Percentiles rank a stretch among this genome's conserved stretches.
Conservation (phyloP, 1,284 basidiomycete species). For the Rhodotorula sp. region DNA sequence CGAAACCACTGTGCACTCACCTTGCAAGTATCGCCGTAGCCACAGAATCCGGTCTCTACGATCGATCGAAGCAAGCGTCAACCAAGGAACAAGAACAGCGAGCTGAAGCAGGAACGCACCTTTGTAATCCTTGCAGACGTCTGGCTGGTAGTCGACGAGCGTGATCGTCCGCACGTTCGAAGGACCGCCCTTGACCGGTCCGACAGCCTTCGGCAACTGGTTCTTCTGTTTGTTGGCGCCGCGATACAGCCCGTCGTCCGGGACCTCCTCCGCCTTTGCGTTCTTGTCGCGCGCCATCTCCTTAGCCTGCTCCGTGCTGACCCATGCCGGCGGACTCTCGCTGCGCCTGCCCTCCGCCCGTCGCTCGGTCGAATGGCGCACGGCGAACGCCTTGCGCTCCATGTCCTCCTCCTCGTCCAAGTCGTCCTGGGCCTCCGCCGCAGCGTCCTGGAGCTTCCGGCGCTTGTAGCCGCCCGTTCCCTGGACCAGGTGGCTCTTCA, state of each 20-base stretch:
- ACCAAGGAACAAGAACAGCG: slow-evolving; percentile 35
- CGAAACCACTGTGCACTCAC: slow-evolving; percentile 13
- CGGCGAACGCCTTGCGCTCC: slow-evolving; percentile 22
- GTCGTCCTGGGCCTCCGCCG: slow-evolving; percentile 2
- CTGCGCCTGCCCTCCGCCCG: slow-evolving; percentile 24
- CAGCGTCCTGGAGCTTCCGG: slow-evolving; percentile 5
- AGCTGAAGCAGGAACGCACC: slow-evolving; percentile 55
- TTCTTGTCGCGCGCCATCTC: slow-evolving; percentile 19
- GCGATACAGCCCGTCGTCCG: slow-evolving; percentile 82
- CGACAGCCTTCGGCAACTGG: slow-evolving; percentile 53
- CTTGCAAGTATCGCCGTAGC: slow-evolving; percentile 98
- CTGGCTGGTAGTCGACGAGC: slow-evolving; percentile 95
- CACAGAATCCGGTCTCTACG: slow-evolving; percentile 95
- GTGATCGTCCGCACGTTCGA: slow-evolving; percentile 92
- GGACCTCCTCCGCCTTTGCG: slow-evolving; percentile 20
- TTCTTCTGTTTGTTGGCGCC: slow-evolving; percentile 78
- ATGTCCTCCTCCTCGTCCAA: slow-evolving; percentile 18
- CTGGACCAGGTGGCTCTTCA: slow-evolving; percentile 36
- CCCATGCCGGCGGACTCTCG: slow-evolving; percentile 34
- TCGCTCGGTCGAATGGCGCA: slow-evolving; percentile 27
- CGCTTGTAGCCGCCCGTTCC: slow-evolving; percentile 34
- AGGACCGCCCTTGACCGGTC: slow-evolving; percentile 47
- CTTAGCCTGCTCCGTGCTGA: slow-evolving; percentile 32
- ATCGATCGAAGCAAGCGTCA: slow-evolving; percentile 9
- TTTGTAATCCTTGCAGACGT: slow-evolving; percentile 99